phyloP scores from a whole-genome alignment of 2,329 filamentous ascomycete species.

The Exophiala lecanii-corni region DNA sequence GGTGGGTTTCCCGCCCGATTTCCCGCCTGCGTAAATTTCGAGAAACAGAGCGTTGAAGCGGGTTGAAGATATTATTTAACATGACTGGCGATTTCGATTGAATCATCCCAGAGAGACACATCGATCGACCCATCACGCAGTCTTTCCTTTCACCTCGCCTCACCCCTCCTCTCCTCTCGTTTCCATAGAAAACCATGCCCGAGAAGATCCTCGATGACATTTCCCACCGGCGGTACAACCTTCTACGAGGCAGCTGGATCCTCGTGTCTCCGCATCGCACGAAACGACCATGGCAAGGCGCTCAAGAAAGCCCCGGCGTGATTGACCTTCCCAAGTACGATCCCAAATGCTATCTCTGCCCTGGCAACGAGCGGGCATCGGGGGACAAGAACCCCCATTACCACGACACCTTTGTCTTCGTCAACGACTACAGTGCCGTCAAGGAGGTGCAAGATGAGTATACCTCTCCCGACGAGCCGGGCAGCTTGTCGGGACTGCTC shows the following conservation, averaged over 20 bases:
- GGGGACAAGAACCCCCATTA: slow-evolving; percentile 86
- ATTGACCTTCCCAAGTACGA: slow-evolving; percentile 75
- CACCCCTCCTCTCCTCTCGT: too few relatives aligned
- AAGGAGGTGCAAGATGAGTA: slow-evolving; percentile 90
- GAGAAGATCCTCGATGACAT: slow-evolving; percentile 87
- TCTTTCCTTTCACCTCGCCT: too few relatives aligned
- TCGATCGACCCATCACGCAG: too few relatives aligned
- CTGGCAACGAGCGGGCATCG: slow-evolving; percentile 80
- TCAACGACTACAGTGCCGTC: slow-evolving; percentile 96
- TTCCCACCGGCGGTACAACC: slow-evolving; percentile 91
- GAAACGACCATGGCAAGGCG: slow-evolving; percentile 94
- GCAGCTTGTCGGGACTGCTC: slow-evolving; percentile 67
- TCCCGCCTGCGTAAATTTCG: too few relatives aligned
- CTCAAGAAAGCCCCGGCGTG: slow-evolving; percentile 67
- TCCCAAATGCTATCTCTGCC: slow-evolving; percentile 89
- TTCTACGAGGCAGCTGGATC: slow-evolving; percentile 82
- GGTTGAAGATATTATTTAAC: too few relatives aligned
- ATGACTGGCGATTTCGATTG: too few relatives aligned
- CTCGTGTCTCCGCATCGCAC: slow-evolving; percentile 94
- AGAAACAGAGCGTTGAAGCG: too few relatives aligned
- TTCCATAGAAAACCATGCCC: slow-evolving; percentile 53
- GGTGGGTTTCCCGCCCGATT: too few relatives aligned
- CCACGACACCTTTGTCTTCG: slow-evolving; percentile 82
- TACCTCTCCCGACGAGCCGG: slow-evolving; percentile 29
- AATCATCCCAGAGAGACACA: too few relatives aligned